These are phyloP conservation scores for Linum usitatissimum DNA, from an alignment of 345 rosid species.

Conservation along the genomic window DNA sequence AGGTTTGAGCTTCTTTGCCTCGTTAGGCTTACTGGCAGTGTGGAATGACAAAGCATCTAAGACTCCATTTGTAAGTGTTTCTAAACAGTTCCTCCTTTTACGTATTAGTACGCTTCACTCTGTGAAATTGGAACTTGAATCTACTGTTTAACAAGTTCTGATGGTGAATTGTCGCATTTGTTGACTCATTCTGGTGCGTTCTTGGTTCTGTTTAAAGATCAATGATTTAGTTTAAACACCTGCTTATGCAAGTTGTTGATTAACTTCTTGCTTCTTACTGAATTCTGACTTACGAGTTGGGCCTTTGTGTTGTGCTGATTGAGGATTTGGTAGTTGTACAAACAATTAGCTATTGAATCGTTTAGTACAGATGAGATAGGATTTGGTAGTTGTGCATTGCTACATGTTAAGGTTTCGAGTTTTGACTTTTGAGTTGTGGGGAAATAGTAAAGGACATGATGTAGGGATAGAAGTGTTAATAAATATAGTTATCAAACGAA, in stretches of 20 bases:
- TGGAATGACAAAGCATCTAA: constrained; percentile 91
- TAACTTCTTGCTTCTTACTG: too few species aligned
- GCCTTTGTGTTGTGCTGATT: background rate
- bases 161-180: background rate
- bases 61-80: constrained; percentile 63
- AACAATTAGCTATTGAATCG: background rate
- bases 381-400: background rate
- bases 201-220: background rate
- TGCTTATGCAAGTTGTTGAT: too few species aligned
- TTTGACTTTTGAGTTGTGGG: too few species aligned
- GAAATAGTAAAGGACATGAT: background rate
- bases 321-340: background rate
- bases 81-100: background rate
- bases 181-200: background rate
- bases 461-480: background rate
- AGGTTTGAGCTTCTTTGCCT: constrained; percentile 71
- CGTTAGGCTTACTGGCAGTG: constrained; percentile 58
- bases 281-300: background rate
- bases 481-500: background rate
- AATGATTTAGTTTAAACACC: background rate
- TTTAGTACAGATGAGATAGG: background rate
- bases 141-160: background rate
- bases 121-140: background rate
- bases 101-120: background rate
- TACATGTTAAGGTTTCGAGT: background rate